Conservation (phyloP, 345 rosid species). For the Hypericum androsaemum region DNA sequence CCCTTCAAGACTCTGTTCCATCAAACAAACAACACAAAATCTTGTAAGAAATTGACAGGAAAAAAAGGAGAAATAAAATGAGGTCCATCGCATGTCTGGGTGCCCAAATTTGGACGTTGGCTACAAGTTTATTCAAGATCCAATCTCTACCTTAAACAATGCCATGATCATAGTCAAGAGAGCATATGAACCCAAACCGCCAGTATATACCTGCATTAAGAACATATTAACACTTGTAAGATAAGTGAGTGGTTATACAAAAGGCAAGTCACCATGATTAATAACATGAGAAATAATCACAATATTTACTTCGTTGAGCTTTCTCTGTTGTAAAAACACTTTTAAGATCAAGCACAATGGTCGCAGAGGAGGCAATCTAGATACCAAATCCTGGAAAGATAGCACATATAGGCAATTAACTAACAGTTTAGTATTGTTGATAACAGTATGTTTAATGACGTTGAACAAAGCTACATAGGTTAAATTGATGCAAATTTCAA, state of each 20-base stretch:
- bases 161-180: constrained; percentile 83
- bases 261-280: too few relatives aligned
- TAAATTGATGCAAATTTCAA: too few relatives aligned
- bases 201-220: constrained; percentile 66
- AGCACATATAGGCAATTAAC: background rate
- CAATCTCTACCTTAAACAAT: constrained; percentile 49
- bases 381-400: constrained; percentile 50
- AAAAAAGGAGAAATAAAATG: background rate
- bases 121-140: too few relatives aligned
- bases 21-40: constrained; percentile 4
- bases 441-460: too few relatives aligned
- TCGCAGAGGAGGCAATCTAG: constrained; percentile 62
- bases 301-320: constrained; percentile 70
- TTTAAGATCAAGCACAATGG: constrained; percentile 80
- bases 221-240: too few relatives aligned
- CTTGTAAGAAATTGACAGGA: background rate
- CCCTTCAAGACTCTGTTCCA: constrained; percentile 49
- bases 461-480: background rate
- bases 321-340: constrained; percentile 93
- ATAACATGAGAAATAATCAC: background rate
- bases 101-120: too few relatives aligned
- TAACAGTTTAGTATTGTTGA: background rate
- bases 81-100: too few relatives aligned
- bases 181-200: constrained; percentile 92
- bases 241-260: too few relatives aligned